phyloP scores from a whole-genome alignment of 257 asterid genomes.

The Solanum sejunctum region DNA sequence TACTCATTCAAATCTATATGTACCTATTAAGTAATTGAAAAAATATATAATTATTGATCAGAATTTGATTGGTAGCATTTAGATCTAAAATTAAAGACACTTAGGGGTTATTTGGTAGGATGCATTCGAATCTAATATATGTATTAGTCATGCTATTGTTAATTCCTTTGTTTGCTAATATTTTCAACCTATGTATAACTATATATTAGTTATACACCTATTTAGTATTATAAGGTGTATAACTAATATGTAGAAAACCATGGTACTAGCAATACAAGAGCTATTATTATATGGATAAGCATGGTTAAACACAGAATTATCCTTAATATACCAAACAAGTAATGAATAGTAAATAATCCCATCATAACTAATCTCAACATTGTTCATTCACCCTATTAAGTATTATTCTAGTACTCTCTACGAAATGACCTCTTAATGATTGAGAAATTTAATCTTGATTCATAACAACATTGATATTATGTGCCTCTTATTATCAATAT shows the following conservation, averaged over 20 bases:
- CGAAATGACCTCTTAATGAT: not conserved
- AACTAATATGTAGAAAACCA: not conserved
- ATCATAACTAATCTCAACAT: no score
- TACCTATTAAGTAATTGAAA: no score
- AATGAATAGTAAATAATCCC: not conserved
- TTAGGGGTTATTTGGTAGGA: no score
- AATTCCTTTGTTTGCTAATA: not conserved
- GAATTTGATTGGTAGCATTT: no score
- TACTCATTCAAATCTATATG: no score
- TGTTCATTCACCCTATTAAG: not conserved
- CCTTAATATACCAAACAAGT: not conserved
- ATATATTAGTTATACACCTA: not conserved
- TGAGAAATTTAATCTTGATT: not conserved
- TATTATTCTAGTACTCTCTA: not conserved
- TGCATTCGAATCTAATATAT: not conserved
- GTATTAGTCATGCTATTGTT: not conserved
- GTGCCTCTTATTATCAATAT: not conserved
- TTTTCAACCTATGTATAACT: not conserved
- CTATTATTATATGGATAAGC: no score
- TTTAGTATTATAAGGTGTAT: no score
- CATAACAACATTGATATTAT: not conserved
- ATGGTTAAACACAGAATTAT: not conserved
- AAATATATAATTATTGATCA: no score
- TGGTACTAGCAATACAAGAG: not conserved
- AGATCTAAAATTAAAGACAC: no score